These are phyloP conservation scores for Musa balbisiana DNA, from an alignment of 202 grass and related monocot genomes.

Conservation along the genomic window DNA sequence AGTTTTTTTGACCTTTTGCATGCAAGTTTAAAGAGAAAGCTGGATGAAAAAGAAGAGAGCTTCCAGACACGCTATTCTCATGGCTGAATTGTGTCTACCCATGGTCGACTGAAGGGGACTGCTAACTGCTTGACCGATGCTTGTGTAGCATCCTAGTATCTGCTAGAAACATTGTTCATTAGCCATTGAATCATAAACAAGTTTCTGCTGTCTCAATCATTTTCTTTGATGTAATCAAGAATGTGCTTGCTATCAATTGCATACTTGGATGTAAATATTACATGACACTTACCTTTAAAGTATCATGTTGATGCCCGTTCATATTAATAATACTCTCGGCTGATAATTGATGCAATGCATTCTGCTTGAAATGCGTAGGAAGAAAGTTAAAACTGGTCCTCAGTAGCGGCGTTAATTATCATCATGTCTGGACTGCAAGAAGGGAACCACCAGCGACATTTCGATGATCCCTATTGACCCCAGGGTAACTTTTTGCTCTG, in stretches of 20 bases:
- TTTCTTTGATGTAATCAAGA: neutral
- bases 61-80: slow-evolving; percentile 21
- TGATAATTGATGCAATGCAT: neutral
- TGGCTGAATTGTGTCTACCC: neutral
- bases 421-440: too few relatives aligned
- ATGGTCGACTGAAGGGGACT: neutral
- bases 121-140: neutral
- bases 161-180: neutral
- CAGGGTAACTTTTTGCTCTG: neutral
- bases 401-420: neutral
- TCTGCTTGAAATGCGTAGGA: neutral
- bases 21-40: slow-evolving; percentile 44
- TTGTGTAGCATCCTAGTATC: neutral
- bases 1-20: neutral
- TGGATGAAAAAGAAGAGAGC: slow-evolving; percentile 39
- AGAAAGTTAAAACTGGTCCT: neutral
- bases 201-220: neutral
- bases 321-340: neutral
- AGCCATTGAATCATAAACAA: neutral
- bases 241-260: neutral
- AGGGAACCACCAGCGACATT: too few relatives aligned
- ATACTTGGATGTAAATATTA: neutral
- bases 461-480: too few relatives aligned
- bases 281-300: neutral
- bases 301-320: neutral